Conservation (phyloP, 208 protist species). For the Acanthamoeba triangularis region DNA sequence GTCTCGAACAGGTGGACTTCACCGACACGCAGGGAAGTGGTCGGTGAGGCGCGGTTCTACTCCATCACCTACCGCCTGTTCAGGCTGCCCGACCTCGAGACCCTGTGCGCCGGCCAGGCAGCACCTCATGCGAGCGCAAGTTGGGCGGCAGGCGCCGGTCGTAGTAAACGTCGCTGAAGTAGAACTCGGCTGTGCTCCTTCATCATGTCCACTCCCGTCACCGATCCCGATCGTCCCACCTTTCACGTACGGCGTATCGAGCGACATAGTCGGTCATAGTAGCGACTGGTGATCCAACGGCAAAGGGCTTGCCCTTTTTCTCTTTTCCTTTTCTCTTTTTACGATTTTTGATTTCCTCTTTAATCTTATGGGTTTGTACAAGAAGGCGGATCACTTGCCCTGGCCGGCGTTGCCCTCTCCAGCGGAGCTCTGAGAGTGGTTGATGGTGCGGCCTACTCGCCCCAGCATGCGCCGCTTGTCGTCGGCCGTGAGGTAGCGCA, state of each 20-base stretch:
- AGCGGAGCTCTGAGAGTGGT: neutral
- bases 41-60: conserved; percentile 84
- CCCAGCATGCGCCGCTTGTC: neutral
- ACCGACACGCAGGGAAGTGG: neutral
- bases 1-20: conserved; percentile 84
- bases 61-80: conserved; percentile 88
- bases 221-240: conserved; percentile 33
- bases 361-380: no score
- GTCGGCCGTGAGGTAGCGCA: neutral
- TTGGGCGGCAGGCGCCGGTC: conserved; percentile 83
- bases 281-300: no score
- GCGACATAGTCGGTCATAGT: no score
- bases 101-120: conserved; percentile 88
- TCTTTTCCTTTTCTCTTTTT: no score
- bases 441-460: neutral
- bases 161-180: conserved; percentile 90
- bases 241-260: no score
- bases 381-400: neutral
- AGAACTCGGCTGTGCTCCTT: conserved; percentile 89
- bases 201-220: conserved; percentile 91
- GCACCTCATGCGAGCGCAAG: conserved; percentile 80
- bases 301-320: no score
- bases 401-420: neutral
- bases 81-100: conserved; percentile 89
- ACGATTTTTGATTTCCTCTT: no score